A percentile compares a stretch with the other conserved stretches of the same genome.
Evolutionary conservation across 768 basidiomycete species (phyloP).

Genomic region (Suillus paluster): DNA sequence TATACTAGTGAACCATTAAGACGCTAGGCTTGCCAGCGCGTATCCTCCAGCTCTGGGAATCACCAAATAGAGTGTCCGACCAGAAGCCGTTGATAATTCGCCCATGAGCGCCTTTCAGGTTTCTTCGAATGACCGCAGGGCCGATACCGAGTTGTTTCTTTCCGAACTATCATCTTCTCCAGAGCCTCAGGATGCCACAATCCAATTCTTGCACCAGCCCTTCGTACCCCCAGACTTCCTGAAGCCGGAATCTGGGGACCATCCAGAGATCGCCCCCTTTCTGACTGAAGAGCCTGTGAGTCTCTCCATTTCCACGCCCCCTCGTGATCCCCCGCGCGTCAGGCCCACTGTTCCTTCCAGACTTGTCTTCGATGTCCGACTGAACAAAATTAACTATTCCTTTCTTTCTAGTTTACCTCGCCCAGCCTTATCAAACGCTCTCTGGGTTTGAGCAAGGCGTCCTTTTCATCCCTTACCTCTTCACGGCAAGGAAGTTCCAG

Average conservation of each 20-base stretch:
- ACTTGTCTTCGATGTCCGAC: neutral
- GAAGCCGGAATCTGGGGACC: neutral
- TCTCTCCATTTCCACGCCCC: neutral
- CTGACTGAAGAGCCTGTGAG: constrained; percentile 11
- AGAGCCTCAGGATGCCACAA: constrained; percentile 1
- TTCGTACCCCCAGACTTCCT: constrained; percentile 2
- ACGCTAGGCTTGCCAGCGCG: neutral
- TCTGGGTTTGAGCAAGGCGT: constrained; percentile 34
- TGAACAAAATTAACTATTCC: constrained; percentile 5
- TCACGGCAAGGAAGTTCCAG: constrained; percentile 37
- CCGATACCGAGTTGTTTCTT: constrained; percentile 1
- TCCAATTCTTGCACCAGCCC: constrained; percentile 5
- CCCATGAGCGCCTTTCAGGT: neutral
- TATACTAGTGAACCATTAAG: neutral
- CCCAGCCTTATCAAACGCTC: constrained; percentile 23
- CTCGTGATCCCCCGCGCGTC: constrained; percentile 4
- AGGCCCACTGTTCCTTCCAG: neutral
- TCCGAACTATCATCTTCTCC: constrained; percentile 1
- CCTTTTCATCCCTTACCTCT: constrained; percentile 42
- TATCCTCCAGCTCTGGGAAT: neutral
- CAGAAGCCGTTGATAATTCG: neutral
- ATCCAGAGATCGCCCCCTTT: constrained; percentile 13
- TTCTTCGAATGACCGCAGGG: neutral
- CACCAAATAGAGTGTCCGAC: neutral
- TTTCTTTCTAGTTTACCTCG: constrained; percentile 5